Evolutionary conservation across 2,329 filamentous ascomycete species (phyloP).

Genomic region (Fonsecaea nubica): DNA sequence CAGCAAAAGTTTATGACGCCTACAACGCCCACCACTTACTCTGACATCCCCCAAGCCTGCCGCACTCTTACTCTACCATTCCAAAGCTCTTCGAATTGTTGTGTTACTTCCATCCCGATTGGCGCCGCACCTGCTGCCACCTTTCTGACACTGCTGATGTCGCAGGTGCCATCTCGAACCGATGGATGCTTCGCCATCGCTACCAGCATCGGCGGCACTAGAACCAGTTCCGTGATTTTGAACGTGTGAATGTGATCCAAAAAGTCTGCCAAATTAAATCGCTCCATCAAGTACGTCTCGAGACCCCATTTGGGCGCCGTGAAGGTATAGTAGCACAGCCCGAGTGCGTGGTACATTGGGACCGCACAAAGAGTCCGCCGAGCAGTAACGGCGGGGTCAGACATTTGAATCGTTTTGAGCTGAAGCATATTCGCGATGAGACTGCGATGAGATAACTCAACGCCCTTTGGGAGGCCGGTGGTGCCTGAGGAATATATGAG

Average conservation of each 20-base stretch:
- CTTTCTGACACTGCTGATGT: slow-evolving; percentile 51
- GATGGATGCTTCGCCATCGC: slow-evolving; percentile 41
- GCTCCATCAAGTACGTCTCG: slow-evolving; percentile 63
- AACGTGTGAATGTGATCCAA: slow-evolving; percentile 50
- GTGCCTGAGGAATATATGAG: slow-evolving; percentile 64
- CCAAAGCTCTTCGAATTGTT: slow-evolving; percentile 51
- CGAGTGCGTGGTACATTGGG: slow-evolving; percentile 30
- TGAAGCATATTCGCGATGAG: slow-evolving; percentile 27
- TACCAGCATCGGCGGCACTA: slow-evolving; percentile 56
- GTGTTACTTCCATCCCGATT: slow-evolving; percentile 52
- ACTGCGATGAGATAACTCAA: slow-evolving; percentile 60
- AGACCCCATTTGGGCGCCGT: slow-evolving; percentile 72
- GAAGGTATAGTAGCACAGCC: slow-evolving; percentile 23
- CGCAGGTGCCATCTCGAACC: slow-evolving; percentile 64
- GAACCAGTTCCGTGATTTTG: slow-evolving; percentile 56
- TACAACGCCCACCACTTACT: slow-evolving; percentile 45
- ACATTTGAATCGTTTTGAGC: slow-evolving; percentile 21
- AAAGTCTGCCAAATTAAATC: slow-evolving; percentile 46
- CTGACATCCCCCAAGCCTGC: slow-evolving; percentile 64
- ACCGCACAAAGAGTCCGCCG: slow-evolving; percentile 22
- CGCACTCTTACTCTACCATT: slow-evolving; percentile 50
- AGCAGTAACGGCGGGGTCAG: slow-evolving; percentile 7
- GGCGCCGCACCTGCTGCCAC: slow-evolving; percentile 59
- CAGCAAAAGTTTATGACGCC: background rate
- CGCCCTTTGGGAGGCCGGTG: slow-evolving; percentile 68